Evolutionary conservation across 306 rosid species (phyloP).

Genomic region (Benincasa hispida): DNA sequence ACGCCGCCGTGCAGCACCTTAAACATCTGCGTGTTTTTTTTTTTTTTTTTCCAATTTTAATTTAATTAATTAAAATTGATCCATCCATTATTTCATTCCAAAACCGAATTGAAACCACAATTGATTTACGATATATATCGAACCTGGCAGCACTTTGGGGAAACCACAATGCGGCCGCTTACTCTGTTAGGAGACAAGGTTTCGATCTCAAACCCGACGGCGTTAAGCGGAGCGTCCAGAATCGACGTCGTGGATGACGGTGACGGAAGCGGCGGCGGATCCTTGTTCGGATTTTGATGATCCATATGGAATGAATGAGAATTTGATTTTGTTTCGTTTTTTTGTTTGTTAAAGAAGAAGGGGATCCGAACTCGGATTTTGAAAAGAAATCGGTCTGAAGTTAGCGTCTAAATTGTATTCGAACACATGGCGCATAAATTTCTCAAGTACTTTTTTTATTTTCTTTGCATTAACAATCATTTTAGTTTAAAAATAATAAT

Average conservation of each 20-base stretch:
- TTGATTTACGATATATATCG: too few species aligned
- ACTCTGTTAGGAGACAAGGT: slow-evolving; percentile 40
- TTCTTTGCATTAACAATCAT: too few species aligned
- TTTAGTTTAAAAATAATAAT: too few species aligned
- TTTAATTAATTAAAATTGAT: too few species aligned
- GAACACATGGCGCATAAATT: neutral
- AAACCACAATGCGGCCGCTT: slow-evolving; percentile 53
- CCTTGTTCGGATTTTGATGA: neutral
- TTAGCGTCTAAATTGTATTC: neutral
- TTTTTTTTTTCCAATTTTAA: neutral
- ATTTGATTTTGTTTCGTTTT: too few species aligned
- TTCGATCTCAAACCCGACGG: slow-evolving; percentile 47
- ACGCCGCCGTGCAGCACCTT: slow-evolving; percentile 97
- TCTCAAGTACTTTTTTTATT: too few species aligned
- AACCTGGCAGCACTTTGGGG: slow-evolving; percentile 31
- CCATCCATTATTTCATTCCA: too few species aligned
- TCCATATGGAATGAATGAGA: neutral
- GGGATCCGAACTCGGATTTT: neutral
- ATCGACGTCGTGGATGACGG: slow-evolving; percentile 18
- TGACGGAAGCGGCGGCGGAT: neutral
- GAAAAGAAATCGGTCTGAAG: too few species aligned
- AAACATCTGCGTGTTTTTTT: slow-evolving; percentile 41
- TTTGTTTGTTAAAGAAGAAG: neutral
- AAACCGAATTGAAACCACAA: too few species aligned
- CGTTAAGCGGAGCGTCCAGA: slow-evolving; percentile 48